These are phyloP conservation scores for Brettanomyces sp. DNA, from an alignment of 805 yeast genomes.

Conservation along the genomic window DNA sequence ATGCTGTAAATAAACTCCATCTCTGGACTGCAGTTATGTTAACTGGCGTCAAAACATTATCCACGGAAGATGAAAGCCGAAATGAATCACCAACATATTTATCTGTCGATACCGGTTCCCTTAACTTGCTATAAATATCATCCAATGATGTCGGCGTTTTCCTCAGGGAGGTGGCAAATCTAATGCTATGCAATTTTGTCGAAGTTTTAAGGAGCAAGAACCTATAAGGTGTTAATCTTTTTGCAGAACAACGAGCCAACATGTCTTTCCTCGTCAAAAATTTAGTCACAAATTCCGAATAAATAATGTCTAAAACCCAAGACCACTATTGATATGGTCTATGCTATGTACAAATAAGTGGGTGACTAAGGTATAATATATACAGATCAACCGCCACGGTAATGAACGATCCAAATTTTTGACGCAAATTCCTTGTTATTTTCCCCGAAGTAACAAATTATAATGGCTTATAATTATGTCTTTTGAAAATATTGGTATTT, in stretches of 20 bases:
- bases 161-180: not conserved
- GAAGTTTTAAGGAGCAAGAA: not conserved
- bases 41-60: constrained; percentile 19
- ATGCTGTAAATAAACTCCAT: constrained; percentile 74
- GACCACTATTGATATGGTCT: not conserved
- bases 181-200: not conserved
- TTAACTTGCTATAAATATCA: constrained; percentile 10
- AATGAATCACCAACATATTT: constrained; percentile 6
- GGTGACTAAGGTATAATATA: too few species aligned
- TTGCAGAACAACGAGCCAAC: too few species aligned
- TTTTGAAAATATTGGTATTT: too few species aligned
- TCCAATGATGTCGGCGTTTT: constrained; percentile 10
- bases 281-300: not conserved
- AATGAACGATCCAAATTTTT: too few species aligned
- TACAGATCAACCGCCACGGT: too few species aligned
- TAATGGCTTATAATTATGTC: too few species aligned
- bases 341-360: not conserved
- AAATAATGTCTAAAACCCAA: not conserved
- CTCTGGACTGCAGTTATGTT: constrained; percentile 17
- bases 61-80: constrained; percentile 16
- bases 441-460: too few species aligned
- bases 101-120: not conserved
- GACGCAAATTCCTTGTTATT: too few species aligned
- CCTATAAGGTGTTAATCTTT: too few species aligned
- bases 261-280: not conserved